phyloP scores from a whole-genome alignment of 768 basidiomycete species.

The Coprinopsis cinerea region DNA sequence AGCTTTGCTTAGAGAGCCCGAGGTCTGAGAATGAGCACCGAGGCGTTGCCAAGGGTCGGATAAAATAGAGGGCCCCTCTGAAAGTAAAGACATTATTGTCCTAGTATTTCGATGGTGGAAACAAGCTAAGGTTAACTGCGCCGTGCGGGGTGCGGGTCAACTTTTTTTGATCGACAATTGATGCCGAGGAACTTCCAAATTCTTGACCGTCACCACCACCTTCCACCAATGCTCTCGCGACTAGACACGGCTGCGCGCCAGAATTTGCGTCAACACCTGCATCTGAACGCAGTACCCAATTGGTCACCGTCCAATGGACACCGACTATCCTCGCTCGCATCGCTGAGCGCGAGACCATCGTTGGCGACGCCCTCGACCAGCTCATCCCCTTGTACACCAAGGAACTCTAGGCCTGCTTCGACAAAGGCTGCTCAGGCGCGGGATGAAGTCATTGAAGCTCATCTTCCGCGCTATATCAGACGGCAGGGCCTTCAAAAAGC shows the following conservation, averaged over 20 bases:
- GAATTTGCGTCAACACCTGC: background rate
- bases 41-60: no score
- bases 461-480: conserved; percentile 26
- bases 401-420: conserved; percentile 9
- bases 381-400: background rate
- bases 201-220: background rate
- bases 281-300: background rate
- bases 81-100: no score
- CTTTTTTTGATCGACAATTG: background rate
- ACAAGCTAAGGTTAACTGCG: background rate
- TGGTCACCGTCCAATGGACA: background rate
- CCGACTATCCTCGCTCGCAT: background rate
- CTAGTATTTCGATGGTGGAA: background rate
- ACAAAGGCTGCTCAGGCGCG: conserved; percentile 3
- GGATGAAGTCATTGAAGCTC: background rate
- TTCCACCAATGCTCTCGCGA: background rate
- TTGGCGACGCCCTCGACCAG: background rate
- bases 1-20: no score
- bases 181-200: background rate
- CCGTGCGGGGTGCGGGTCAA: background rate
- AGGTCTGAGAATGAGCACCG: no score
- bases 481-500: conserved; percentile 17
- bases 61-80: no score
- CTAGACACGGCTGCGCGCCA: background rate
- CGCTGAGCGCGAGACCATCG: background rate